Percentiles rank a stretch among this genome's conserved stretches.
Evolutionary conservation across 2,329 filamentous ascomycete genomes (phyloP).

Genomic region (Mycogone perniciosa): DNA sequence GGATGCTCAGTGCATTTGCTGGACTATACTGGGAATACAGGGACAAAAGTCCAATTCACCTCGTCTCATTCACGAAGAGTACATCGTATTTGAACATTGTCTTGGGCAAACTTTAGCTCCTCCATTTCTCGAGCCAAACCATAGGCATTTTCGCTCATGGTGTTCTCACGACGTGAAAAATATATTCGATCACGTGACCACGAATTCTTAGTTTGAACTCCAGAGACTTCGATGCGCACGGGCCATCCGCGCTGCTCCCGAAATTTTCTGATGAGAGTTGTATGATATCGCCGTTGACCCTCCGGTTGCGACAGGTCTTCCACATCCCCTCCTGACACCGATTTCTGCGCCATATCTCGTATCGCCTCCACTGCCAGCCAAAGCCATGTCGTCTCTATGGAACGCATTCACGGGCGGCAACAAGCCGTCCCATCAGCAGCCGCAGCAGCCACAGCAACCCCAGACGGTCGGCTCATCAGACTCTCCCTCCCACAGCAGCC

Average conservation of each 20-base stretch:
- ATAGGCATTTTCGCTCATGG: no score
- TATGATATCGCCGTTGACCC: conserved; percentile 5
- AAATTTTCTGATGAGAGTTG: conserved; percentile 22
- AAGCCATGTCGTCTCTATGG: conserved; percentile 53
- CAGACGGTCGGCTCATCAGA: conserved; percentile 37
- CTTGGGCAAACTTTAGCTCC: no score
- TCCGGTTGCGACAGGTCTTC: conserved; percentile 10
- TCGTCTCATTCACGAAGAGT: no score
- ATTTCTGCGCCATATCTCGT: background rate
- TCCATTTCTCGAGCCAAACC: no score
- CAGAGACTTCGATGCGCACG: conserved; percentile 15
- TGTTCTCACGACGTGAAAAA: no score
- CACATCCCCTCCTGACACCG: conserved; percentile 12
- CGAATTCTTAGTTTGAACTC: background rate
- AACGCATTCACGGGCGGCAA: conserved; percentile 56
- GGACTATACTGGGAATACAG: no score
- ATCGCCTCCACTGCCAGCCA: background rate
- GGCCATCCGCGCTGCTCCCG: conserved; percentile 23
- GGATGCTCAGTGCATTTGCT: no score
- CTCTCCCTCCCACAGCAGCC: conserved; percentile 40
- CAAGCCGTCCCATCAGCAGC: conserved; percentile 37
- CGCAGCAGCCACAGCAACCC: conserved; percentile 22
- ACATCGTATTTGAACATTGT: no score
- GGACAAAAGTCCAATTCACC: no score
- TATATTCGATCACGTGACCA: conserved; percentile 8